Evolutionary conservation across 108 stramenopile species (phyloP), one percentile per base, ranked within the genome.

Genomic region (Cyclostephanos tholiformis): DNA sequence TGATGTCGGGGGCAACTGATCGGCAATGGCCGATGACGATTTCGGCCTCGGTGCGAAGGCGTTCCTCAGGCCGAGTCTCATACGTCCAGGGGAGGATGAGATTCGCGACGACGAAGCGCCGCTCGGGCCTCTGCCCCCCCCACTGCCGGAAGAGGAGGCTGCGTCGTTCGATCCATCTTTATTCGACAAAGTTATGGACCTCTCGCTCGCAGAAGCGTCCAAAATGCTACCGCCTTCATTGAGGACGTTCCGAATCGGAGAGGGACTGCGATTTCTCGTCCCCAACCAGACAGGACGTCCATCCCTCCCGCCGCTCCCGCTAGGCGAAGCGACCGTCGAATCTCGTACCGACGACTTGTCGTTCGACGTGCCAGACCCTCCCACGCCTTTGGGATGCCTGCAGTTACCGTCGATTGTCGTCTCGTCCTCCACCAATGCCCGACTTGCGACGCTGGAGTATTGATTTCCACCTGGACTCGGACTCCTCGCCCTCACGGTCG

Each of bases 401-500:
- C 44, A 3, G 16, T 14, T 14, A 17, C 16, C 16, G 44, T 46
- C 16, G 44, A 29, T 58, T 29, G 30, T 14, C 30, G 36, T 41
- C 61, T 52, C 58, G 39, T 67, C 74, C 44, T 67, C 66, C 25
- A 51, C 55, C 27, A 81, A 59, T 13, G 53, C 80, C 46, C 39
- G 27, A 38, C 50, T 55, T 1, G 71, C 80, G 2, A 74, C 80
- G 51, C 57, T 36, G 6, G 80, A 81, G 71, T 81, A 81, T 19
- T 63, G 55, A 8, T 69, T 74, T 43, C 60, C 63, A 3, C 70
- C 64, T 4, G 23, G 23, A 26, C 60, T 65, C 60, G 25, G 57
- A 22, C 11, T 16, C 39, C 20, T 26, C 53, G 19, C 51, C 38
- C 25, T 22, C 44, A 19, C 51, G 26, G 17, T 35, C 17, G 25